Conservation (phyloP, 345 rosid genomes). For the Syzygium aqueum region DNA sequence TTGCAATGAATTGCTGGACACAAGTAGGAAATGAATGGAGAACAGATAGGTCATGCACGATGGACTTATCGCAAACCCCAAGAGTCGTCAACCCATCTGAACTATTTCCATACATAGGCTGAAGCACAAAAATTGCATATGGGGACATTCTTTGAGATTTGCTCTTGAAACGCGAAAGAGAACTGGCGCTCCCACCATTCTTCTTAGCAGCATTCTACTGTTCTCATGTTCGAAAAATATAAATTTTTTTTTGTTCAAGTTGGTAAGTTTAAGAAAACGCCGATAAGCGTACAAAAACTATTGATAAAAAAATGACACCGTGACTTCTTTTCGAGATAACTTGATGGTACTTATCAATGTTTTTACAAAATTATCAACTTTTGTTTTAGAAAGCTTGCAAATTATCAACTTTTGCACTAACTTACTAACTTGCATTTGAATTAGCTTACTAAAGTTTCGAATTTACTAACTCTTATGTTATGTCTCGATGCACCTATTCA, state of each 20-base stretch:
- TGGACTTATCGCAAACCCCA: neutral
- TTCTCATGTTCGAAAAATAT: neutral
- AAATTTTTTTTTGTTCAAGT: neutral
- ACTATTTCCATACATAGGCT: neutral
- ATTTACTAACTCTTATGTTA: neutral
- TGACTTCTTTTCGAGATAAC: neutral
- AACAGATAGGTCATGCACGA: neutral
- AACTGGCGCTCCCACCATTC: neutral
- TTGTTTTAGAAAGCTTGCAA: neutral
- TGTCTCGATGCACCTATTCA: neutral
- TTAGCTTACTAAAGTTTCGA: neutral
- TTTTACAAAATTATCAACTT: neutral
- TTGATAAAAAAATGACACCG: neutral
- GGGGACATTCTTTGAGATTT: neutral
- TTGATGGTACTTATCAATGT: neutral
- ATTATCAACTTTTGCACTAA: neutral
- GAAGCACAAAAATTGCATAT: neutral
- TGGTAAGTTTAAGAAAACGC: neutral
- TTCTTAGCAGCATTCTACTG: neutral
- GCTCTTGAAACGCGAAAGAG: neutral
- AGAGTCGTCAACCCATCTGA: neutral
- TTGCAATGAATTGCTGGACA: neutral
- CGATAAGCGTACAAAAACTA: neutral
- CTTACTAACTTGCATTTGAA: neutral
- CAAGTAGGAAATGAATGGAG: neutral